Percentiles rank a stretch among this genome's conserved stretches.
Evolutionary conservation across 371 early-diverging fungal species (phyloP).

Genomic region (Mortierella sp.): DNA sequence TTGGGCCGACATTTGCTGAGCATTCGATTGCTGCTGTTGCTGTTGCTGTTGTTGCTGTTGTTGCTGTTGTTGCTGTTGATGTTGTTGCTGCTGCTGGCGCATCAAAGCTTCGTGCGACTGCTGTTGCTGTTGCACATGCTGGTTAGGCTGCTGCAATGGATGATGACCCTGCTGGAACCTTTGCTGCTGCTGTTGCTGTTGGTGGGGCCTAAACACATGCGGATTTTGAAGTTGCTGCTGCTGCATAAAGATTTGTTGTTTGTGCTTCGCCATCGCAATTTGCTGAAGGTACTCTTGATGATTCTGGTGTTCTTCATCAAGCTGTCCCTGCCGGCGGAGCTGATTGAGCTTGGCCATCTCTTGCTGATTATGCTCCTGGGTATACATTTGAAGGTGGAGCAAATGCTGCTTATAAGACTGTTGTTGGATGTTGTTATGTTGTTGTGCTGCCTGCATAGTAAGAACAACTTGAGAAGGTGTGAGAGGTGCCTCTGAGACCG

Average conservation of each 20-base stretch:
- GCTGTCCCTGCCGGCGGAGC: conserved; percentile 36
- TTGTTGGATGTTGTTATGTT: conserved; percentile 22
- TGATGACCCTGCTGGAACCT: not conserved
- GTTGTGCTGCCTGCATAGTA: conserved; percentile 25
- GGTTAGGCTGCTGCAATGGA: not conserved
- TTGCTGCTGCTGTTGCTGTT: not conserved
- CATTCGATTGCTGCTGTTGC: not conserved
- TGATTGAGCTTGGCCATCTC: conserved; percentile 26
- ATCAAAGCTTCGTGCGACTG: not conserved
- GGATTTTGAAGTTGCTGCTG: conserved; percentile 25
- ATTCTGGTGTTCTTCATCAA: conserved; percentile 26
- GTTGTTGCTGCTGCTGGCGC: not conserved
- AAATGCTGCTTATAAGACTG: conserved; percentile 42
- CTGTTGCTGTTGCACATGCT: not conserved
- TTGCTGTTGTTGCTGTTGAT: not conserved
- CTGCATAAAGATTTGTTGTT: conserved; percentile 41
- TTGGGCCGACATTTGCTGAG: conserved; percentile 6
- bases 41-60: conserved; percentile 14
- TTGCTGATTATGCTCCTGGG: conserved; percentile 46
- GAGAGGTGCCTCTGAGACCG: not conserved
- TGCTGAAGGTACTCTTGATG: conserved; percentile 44
- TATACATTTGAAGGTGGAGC: conserved; percentile 48
- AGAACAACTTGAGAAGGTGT: conserved; percentile 27
- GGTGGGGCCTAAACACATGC: conserved; percentile 5
- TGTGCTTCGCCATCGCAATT: conserved; percentile 41